These are phyloP conservation scores for Xylaria scruposa DNA, from an alignment of 495 filamentous ascomycete species.

Conservation along the genomic window DNA sequence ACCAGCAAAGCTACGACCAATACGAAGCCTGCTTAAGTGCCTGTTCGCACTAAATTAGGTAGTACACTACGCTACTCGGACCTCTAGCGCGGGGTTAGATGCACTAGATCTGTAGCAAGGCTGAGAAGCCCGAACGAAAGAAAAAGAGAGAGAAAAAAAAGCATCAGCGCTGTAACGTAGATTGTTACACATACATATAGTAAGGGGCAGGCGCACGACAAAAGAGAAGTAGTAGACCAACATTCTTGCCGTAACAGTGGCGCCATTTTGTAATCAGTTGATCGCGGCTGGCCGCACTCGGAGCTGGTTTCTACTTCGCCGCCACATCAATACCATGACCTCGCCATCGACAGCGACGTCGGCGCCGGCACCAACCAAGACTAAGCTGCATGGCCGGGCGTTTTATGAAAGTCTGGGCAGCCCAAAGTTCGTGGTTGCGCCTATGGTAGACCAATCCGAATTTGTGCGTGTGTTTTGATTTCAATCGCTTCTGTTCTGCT, in stretches of 20 bases:
- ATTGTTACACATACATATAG: background rate
- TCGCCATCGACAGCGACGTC: background rate
- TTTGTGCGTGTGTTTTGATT: slow-evolving; percentile 67
- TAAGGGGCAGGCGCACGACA: no score
- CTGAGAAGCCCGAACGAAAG: background rate
- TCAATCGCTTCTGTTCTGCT: background rate
- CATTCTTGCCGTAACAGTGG: slow-evolving; percentile 21
- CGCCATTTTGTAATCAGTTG: background rate
- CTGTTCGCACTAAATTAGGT: no score
- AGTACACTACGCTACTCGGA: background rate
- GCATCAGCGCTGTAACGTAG: background rate
- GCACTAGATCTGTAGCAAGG: slow-evolving; percentile 18
- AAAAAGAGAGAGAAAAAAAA: background rate
- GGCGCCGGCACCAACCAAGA: slow-evolving; percentile 20
- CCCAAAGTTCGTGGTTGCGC: slow-evolving; percentile 87
- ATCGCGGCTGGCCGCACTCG: slow-evolving; percentile 17
- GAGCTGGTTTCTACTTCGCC: slow-evolving; percentile 9
- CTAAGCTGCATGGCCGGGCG: slow-evolving; percentile 71
- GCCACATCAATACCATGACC: slow-evolving; percentile 16
- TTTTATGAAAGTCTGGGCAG: slow-evolving; percentile 95
- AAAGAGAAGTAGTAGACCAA: no score
- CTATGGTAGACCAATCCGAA: slow-evolving; percentile 98
- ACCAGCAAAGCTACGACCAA: no score
- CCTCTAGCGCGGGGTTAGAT: background rate
- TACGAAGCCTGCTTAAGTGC: no score